These are phyloP conservation scores for Drechslerella coelobrocha DNA, from an alignment of 2,329 filamentous ascomycete genomes.

Conservation along the genomic window DNA sequence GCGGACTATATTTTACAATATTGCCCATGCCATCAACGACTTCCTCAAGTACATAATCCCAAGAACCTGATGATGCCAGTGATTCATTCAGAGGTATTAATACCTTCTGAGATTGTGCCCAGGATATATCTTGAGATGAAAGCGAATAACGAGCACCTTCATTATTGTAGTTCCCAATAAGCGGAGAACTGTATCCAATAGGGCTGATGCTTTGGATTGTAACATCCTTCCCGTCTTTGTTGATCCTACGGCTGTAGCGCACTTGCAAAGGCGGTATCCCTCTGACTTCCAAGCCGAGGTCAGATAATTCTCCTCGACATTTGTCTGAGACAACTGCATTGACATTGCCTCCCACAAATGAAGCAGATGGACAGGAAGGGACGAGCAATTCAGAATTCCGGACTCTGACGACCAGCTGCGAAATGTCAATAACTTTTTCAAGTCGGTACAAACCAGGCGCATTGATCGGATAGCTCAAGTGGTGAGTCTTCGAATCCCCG, in stretches of 20 bases:
- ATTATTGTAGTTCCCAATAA: slow-evolving; percentile 61
- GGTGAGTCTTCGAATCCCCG: slow-evolving; percentile 66
- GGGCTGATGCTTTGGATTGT: slow-evolving; percentile 94
- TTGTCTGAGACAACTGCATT: slow-evolving; percentile 64
- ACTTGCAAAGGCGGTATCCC: slow-evolving; percentile 92
- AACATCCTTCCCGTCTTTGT: slow-evolving; percentile 80
- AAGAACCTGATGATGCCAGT: slow-evolving; percentile 76
- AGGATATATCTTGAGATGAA: slow-evolving; percentile 73
- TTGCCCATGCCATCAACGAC: slow-evolving; percentile 92
- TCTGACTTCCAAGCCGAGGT: slow-evolving; percentile 80
- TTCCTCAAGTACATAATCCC: slow-evolving; percentile 90
- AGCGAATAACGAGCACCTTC: slow-evolving; percentile 49
- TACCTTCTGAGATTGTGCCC: slow-evolving; percentile 78
- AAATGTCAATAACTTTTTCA: slow-evolving; percentile 85
- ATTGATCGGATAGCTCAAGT: slow-evolving; percentile 76
- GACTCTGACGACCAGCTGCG: slow-evolving; percentile 88
- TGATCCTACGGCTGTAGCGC: slow-evolving; percentile 87
- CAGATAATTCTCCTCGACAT: slow-evolving; percentile 86
- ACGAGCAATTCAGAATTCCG: slow-evolving; percentile 79
- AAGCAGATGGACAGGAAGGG: slow-evolving; percentile 82
- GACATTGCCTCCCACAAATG: slow-evolving; percentile 66
- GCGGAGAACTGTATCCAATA: slow-evolving; percentile 79
- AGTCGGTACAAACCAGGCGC: slow-evolving; percentile 88
- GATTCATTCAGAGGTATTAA: slow-evolving; percentile 89
- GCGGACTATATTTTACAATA: slow-evolving; percentile 74